phyloP scores from a whole-genome alignment of 805 yeast genomes.

The Pichia deserticola region DNA sequence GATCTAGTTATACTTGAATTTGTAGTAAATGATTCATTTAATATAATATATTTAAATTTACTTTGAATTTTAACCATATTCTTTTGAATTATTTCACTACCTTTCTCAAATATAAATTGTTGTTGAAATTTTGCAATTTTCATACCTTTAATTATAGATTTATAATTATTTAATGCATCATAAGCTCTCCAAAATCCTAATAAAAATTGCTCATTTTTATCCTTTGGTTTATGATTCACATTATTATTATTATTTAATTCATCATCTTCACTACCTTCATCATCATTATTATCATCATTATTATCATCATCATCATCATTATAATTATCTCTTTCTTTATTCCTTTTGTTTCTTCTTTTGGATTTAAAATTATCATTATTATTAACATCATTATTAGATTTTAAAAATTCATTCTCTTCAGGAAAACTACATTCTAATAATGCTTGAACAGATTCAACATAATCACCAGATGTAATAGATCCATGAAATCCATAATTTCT shows the following conservation, averaged over 20 bases:
- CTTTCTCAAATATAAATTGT: slow-evolving; percentile 76
- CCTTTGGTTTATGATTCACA: slow-evolving; percentile 16
- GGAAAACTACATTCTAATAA: slow-evolving; percentile 56
- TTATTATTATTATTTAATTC: slow-evolving; percentile 7
- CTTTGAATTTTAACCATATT: slow-evolving; percentile 70
- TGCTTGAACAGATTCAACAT: slow-evolving; percentile 83
- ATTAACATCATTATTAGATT: slow-evolving; percentile 15
- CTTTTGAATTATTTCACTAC: slow-evolving; percentile 83
- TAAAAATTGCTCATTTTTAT: slow-evolving; percentile 29
- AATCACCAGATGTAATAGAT: slow-evolving; percentile 83
- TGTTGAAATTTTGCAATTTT: slow-evolving; percentile 79
- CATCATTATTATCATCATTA: neutral
- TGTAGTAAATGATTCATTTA: slow-evolving; percentile 55
- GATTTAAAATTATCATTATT: slow-evolving; percentile 1
- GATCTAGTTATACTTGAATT: slow-evolving; percentile 14
- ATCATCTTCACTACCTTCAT: slow-evolving; percentile 21
- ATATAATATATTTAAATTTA: slow-evolving; percentile 75
- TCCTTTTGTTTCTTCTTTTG: neutral
- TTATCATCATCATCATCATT: slow-evolving; percentile 12
- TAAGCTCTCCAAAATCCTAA: slow-evolving; percentile 50
- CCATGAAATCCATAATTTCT: slow-evolving; percentile 86
- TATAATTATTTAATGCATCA: slow-evolving; percentile 46
- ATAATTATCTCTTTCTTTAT: neutral
- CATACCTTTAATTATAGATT: slow-evolving; percentile 60
- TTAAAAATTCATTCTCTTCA: slow-evolving; percentile 18